Conservation (phyloP, 2,329 filamentous ascomycete genomes). For the Cordyceps farinosa region DNA sequence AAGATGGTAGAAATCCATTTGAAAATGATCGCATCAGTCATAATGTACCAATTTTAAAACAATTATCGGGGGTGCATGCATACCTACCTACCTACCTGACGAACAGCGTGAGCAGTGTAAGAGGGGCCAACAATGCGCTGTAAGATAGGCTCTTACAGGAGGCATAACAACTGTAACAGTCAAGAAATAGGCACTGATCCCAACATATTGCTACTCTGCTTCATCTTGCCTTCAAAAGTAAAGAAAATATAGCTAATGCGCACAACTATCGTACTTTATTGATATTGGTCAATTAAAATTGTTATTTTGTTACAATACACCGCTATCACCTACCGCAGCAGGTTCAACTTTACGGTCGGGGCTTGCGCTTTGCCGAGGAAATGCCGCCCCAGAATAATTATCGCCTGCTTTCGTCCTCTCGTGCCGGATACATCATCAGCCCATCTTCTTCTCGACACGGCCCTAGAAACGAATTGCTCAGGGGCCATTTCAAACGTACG, state of each 20-base stretch:
- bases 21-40: no score
- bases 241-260: not conserved
- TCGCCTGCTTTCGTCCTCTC: not conserved
- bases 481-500: not conserved
- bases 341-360: not conserved
- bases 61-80: no score
- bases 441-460: constrained; percentile 7
- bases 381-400: constrained; percentile 16
- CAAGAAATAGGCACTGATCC: no score
- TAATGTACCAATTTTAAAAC: no score
- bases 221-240: not conserved
- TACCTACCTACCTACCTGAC: no score
- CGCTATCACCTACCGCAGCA: no score
- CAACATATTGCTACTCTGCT: no score
- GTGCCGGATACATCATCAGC: constrained; percentile 2
- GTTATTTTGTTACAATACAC: not conserved
- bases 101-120: not conserved
- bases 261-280: not conserved
- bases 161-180: not conserved
- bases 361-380: constrained; percentile 9
- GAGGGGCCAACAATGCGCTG: not conserved
- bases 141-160: not conserved
- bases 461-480: not conserved
- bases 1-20: no score
- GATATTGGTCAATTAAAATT: not conserved